Conservation (phyloP, 257 asterid genomes). For the Euphrasia confusa region DNA sequence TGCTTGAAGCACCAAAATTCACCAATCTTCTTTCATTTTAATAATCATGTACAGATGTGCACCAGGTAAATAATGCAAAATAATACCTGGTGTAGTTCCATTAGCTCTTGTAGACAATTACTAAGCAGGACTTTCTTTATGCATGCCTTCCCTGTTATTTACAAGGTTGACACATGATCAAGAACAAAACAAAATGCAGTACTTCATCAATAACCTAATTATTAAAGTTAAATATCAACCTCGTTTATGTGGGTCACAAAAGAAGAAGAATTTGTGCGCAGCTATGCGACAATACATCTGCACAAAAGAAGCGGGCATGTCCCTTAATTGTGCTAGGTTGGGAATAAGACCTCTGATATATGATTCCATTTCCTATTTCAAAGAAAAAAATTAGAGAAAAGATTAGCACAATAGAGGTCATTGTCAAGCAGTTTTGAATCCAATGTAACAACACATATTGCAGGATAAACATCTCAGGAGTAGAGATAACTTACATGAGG, state of each 20-base stretch:
- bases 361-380: constrained; percentile 85
- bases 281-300: constrained; percentile 99
- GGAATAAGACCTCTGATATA: constrained; percentile 97
- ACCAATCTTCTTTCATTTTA: neutral
- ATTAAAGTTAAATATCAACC: constrained; percentile 41
- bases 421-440: constrained; percentile 11
- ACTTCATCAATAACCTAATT: constrained; percentile 15
- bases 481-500: constrained; percentile 65
- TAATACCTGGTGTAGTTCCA: constrained; percentile 97
- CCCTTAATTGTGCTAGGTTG: constrained; percentile 88
- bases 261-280: constrained; percentile 97
- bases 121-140: constrained; percentile 94
- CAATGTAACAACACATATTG: constrained; percentile 6
- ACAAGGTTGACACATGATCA: constrained; percentile 20
- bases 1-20: neutral
- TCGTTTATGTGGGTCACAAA: constrained; percentile 97
- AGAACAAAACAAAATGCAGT: constrained; percentile 16
- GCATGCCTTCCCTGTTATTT: constrained; percentile 90
- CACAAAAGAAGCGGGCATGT: constrained; percentile 90
- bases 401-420: constrained; percentile 19
- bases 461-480: constrained; percentile 25
- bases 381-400: constrained; percentile 1
- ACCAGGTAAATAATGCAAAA: constrained; percentile 20
- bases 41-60: neutral
- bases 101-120: constrained; percentile 97